These are phyloP conservation scores for Stagonosporopsis tanaceti DNA, from an alignment of 2,329 filamentous ascomycete species.

Conservation along the genomic window DNA sequence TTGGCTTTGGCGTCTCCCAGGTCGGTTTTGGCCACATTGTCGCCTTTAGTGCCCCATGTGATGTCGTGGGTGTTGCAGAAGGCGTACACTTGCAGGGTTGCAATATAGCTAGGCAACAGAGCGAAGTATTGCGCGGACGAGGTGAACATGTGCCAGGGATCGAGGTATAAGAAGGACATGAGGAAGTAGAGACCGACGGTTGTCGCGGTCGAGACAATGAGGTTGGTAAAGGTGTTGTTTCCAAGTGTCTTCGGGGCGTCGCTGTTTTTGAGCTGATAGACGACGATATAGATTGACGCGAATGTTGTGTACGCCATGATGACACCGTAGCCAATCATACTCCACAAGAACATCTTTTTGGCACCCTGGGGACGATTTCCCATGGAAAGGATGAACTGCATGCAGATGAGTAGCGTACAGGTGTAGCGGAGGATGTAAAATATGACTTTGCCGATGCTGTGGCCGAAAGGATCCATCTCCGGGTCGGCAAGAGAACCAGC, in stretches of 20 bases:
- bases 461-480: constrained; percentile 86
- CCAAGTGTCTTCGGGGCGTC: constrained; percentile 67
- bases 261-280: constrained; percentile 73
- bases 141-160: constrained; percentile 99
- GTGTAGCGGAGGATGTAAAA: constrained; percentile 87
- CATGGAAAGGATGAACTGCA: constrained; percentile 95
- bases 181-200: constrained; percentile 94
- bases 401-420: constrained; percentile 85
- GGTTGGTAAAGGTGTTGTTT: constrained; percentile 92
- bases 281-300: constrained; percentile 85
- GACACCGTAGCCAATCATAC: constrained; percentile 87
- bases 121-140: constrained; percentile 90
- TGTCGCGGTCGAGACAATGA: constrained; percentile 87
- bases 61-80: constrained; percentile 99
- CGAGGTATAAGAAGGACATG: constrained; percentile 95
- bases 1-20: constrained; percentile 85
- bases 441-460: constrained; percentile 82
- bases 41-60: constrained; percentile 98
- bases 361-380: constrained; percentile 96
- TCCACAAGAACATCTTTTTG: constrained; percentile 85
- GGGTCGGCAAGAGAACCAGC: constrained; percentile 86
- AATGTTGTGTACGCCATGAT: constrained; percentile 98
- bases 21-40: constrained; percentile 93
- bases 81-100: constrained; percentile 95
- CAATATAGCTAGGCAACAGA: constrained; percentile 91